Evolutionary conservation across 2,329 filamentous ascomycete genomes (phyloP), one percentile per base, ranked within the genome.

Genomic region (Colletotrichum caudatum): DNA sequence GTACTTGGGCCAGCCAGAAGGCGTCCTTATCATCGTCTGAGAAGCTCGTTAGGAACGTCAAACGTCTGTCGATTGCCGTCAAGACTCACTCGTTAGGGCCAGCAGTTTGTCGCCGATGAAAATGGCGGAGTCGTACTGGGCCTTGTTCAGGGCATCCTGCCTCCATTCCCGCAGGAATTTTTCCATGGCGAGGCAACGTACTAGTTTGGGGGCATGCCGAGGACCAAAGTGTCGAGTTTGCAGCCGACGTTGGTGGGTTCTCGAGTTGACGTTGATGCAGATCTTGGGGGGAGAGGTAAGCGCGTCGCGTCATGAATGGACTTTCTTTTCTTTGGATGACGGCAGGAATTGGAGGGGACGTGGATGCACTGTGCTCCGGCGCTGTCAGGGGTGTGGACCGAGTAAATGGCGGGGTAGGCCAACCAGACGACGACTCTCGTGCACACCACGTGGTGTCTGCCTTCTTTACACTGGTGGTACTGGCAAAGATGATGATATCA

Each of bases 101-200:
- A 98, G 88, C 76, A 99, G 87, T 85, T 99, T 99, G 87, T 99
- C 96, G 74, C 94, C 96, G 75, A 98, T 94, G 80, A 97, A 98
- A 77, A 98, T 95, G 78, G 96, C 96, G 44, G 95, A 94, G 75
- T 98, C 95, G 81, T 98, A 95, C 81, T 99, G 96, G 75, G 96
- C 94, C 82, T 97, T 96, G 83, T 97, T 95, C 78, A 97, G 86
- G 79, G 95, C 95, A 85, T 98, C 94, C 83, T 97, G 94, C 79
- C 95, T 90, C 96, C 96, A 99, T 78, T 93, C 92, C 80, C 95
- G 92, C 79, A 99, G 88, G 82, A 95, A 98, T 78, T 91, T 91
- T 86, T 98, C 94, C 96, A 99, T 98, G 58, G 37, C 66, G 59
- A 57, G 56, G 54, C 57, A 67, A 58, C 58, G 11, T 26, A 51